Evolutionary conservation across 225 moss, liverwort and hornwort genomes (phyloP).

Genomic region (Marchantia paleacea): DNA sequence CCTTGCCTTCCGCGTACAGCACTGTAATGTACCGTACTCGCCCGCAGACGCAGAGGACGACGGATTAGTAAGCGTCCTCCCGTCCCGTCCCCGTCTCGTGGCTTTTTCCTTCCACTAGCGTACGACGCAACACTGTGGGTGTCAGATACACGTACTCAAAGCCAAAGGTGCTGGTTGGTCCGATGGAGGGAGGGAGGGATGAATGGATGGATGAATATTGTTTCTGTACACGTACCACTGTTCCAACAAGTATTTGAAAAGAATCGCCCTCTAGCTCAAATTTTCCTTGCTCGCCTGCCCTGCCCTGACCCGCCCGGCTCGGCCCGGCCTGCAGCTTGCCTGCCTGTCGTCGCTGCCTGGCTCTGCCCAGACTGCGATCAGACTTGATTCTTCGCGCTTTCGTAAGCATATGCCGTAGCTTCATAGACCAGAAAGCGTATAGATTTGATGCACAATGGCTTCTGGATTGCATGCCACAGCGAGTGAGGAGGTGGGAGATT

Average conservation of each 20-base stretch:
- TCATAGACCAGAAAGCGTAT: background rate
- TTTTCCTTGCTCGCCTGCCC: background rate
- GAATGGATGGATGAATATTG: background rate
- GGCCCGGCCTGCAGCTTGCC: background rate
- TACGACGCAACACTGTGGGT: background rate
- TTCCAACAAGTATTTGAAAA: background rate
- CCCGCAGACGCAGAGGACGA: background rate
- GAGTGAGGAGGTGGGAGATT: too few relatives aligned
- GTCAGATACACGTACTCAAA: background rate
- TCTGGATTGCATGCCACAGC: too few relatives aligned
- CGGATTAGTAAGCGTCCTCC: background rate
- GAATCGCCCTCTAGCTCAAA: background rate
- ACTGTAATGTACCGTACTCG: background rate
- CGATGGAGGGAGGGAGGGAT: background rate
- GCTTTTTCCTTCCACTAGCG: background rate
- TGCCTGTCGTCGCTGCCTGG: background rate
- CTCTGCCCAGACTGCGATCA: background rate
- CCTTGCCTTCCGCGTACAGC: background rate
- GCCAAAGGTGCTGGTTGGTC: background rate
- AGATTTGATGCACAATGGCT: too few relatives aligned
- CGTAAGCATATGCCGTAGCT: background rate
- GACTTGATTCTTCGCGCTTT: constrained; percentile 5
- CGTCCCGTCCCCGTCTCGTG: background rate
- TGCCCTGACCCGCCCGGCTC: too few relatives aligned
- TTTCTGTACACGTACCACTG: background rate